phyloP scores from a whole-genome alignment of 768 basidiomycete species.

The Podaxis sp. region DNA sequence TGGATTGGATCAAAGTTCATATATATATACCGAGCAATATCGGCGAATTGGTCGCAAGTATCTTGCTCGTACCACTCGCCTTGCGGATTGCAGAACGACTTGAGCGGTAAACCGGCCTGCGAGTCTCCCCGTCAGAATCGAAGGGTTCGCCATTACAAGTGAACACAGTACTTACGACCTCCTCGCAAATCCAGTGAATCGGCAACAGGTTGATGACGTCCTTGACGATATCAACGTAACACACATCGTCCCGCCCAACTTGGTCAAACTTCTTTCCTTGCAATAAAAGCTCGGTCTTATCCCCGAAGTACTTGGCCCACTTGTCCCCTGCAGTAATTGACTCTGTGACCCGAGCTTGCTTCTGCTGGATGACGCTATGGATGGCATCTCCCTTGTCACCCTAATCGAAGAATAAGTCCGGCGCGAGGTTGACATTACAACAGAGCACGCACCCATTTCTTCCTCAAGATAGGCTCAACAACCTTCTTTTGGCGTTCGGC shows the following conservation, averaged over 20 bases:
- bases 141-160: not conserved
- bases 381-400: constrained; percentile 14
- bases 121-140: constrained; percentile 14
- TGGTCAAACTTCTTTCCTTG: constrained; percentile 31
- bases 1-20: constrained; percentile 41
- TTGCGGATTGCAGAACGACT: constrained; percentile 26
- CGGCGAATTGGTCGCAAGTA: constrained; percentile 40
- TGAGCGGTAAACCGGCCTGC: constrained; percentile 45
- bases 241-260: constrained; percentile 25
- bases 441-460: constrained; percentile 19
- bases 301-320: constrained; percentile 29
- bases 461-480: constrained; percentile 24
- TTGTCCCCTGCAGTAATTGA: constrained; percentile 6
- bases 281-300: constrained; percentile 33
- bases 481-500: constrained; percentile 30
- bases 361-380: constrained; percentile 15
- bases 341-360: constrained; percentile 14
- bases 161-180: constrained; percentile 44
- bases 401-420: not conserved
- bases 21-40: constrained; percentile 50
- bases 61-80: constrained; percentile 39
- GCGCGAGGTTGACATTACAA: not conserved
- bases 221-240: constrained; percentile 54
- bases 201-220: constrained; percentile 68
- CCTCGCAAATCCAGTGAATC: constrained; percentile 56